A percentile compares a stretch with the other conserved stretches of the same genome.
phyloP scores from a whole-genome alignment of 495 filamentous ascomycete genomes.

The Penicillium riverlandense region DNA sequence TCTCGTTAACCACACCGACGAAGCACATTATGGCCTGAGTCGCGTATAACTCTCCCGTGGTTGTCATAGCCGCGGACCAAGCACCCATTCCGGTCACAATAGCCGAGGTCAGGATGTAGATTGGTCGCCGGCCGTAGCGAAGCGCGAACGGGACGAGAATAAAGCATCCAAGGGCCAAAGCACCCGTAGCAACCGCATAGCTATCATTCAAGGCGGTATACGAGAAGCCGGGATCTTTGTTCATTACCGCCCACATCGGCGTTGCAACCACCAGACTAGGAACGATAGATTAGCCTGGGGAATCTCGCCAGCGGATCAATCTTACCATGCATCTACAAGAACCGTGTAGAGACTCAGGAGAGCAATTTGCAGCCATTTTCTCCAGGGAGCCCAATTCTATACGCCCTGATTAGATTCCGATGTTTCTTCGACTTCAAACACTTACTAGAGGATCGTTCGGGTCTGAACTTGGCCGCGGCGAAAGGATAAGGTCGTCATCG shows the following conservation, averaged over 20 bases:
- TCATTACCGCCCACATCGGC: conserved; percentile 25
- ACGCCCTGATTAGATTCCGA: too few species aligned
- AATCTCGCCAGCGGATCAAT: too few species aligned
- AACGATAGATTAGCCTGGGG: too few species aligned
- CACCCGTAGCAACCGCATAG: conserved; percentile 19
- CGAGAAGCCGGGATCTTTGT: conserved; percentile 20
- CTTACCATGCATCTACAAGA: too few species aligned
- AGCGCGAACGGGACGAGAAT: conserved; percentile 33
- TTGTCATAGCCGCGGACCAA: conserved; percentile 26
- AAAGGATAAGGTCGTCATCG: too few species aligned
- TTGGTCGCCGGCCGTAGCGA: conserved; percentile 28
- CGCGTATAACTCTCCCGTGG: conserved; percentile 17
- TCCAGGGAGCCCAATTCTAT: too few species aligned
- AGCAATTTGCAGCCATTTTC: too few species aligned
- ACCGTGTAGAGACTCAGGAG: too few species aligned
- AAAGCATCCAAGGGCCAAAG: conserved; percentile 21
- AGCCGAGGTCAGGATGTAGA: conserved; percentile 26
- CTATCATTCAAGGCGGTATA: conserved; percentile 21
- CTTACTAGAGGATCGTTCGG: too few species aligned
- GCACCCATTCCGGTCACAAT: conserved; percentile 18
- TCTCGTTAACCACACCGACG: conserved; percentile 6
- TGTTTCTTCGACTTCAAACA: too few species aligned
- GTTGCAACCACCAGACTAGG: conserved; percentile 4
- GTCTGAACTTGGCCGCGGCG: too few species aligned
- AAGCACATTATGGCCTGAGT: conserved; percentile 18